Evolutionary conservation across 208 protist species (phyloP).

Genomic region (Naegleria lovaniensis): DNA sequence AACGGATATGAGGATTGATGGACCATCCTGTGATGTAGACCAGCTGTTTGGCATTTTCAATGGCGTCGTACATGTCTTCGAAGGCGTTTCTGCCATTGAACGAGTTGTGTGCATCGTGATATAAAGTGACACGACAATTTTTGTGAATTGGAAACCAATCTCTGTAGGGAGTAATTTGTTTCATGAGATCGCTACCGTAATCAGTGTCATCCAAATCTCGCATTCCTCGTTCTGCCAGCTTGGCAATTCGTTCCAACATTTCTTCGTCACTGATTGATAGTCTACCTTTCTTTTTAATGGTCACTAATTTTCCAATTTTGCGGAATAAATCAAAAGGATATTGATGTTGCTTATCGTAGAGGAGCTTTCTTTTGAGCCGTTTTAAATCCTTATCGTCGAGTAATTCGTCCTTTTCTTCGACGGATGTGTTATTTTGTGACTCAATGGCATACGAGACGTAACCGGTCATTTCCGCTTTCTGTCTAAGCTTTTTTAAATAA

Average conservation of each 20-base stretch:
- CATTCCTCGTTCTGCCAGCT: neutral
- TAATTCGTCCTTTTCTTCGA: neutral
- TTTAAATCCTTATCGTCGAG: neutral
- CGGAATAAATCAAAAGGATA: neutral
- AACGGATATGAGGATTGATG: constrained; percentile 10
- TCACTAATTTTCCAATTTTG: neutral
- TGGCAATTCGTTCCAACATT: neutral
- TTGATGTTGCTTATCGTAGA: neutral
- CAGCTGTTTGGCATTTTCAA: constrained; percentile 35
- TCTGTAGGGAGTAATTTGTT: neutral
- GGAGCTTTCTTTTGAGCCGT: neutral
- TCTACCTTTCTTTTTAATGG: neutral
- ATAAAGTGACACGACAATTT: neutral
- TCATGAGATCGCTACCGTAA: neutral
- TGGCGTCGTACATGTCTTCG: constrained; percentile 28
- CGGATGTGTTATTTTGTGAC: neutral
- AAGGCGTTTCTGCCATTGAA: constrained; percentile 30
- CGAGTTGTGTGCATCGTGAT: neutral
- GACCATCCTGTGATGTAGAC: constrained; percentile 49
- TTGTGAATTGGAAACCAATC: neutral
- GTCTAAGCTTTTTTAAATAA: neutral
- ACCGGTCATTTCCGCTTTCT: neutral
- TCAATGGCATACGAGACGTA: neutral
- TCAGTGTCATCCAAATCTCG: neutral
- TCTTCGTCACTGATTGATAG: neutral